These are phyloP conservation scores for Trichosporon sp. DNA, from an alignment of 1,284 basidiomycete species.

Conservation along the genomic window DNA sequence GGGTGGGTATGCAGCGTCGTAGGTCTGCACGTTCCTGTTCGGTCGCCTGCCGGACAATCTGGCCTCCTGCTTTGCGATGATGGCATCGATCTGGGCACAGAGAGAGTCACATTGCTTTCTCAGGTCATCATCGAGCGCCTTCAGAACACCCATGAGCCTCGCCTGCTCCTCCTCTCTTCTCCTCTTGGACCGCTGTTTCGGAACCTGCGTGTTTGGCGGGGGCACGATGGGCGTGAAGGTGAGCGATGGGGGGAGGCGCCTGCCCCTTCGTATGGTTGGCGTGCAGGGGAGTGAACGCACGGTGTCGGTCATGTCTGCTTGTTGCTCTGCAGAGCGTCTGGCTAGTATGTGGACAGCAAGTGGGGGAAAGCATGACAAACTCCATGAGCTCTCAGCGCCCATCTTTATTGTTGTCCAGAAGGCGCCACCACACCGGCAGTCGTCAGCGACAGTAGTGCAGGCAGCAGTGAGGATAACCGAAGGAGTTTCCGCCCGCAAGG, in stretches of 20 bases:
- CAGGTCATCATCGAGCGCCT: background rate
- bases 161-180: background rate
- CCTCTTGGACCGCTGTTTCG: background rate
- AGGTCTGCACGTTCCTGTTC: background rate
- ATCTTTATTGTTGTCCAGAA: background rate
- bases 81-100: background rate
- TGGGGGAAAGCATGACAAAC: background rate
- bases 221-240: background rate
- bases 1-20: background rate
- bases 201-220: background rate
- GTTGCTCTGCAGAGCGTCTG: background rate
- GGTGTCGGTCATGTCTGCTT: background rate
- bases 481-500: background rate
- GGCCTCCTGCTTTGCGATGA: background rate
- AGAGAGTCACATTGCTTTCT: background rate
- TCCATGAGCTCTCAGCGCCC: background rate
- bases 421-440: background rate
- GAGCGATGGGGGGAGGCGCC: background rate
- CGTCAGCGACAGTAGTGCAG: background rate
- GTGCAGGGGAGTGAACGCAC: background rate
- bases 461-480: background rate
- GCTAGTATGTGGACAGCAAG: background rate
- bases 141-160: background rate
- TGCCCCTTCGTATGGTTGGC: background rate
- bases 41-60: background rate